Evolutionary conservation across 1,284 basidiomycete species (phyloP), one percentile per base, ranked within the genome.

Genomic region (Austropuccinia psidii): DNA sequence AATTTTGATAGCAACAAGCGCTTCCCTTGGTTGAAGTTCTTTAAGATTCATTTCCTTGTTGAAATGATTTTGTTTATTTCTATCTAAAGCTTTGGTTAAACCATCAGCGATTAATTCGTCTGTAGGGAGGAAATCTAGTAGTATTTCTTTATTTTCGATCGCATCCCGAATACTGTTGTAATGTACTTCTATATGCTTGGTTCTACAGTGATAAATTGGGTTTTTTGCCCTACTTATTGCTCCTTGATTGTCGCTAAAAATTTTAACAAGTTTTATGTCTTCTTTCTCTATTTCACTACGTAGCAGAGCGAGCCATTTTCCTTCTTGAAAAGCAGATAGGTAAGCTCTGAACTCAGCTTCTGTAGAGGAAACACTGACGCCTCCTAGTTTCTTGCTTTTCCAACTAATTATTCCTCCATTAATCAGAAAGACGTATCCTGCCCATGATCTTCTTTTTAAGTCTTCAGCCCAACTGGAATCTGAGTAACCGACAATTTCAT

Each of bases 61-160:
- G 21, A 54, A 54, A 15, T 29, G 6, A 15, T 24, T 15, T 24
- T 69, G 67, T 47, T 69, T 69, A 37, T 57, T 54, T 57, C 67
- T 43, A 35, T 69, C 54, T 58, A 69, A 58, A 54, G 67, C 52
- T 47, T 69, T 69, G 29, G 54, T 69, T 27, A 58, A 45, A n/a
- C 57, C 58, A 43, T 68, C 66, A 37, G 66, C 66, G 55, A 52
- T 50, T 52, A 66, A 50, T 13, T 66, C 31, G 35, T 24, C 47
- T 31, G 64, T 66, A 21, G 64, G 29, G 24, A 66, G 33, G 33
- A 50, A 66, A 24, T 45, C 47, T 19, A 66, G 31, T 9, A 33
- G 31, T 33, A 52, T 52, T 29, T 57, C 66, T 68, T 68, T 57
- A 31, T 68, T 54, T 27, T 57, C 57, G 15, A 57, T 43, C 41